Base-by-base conservation (phyloP, 2,329 filamentous ascomycete species). In the Fusarium fujikuroi region DNA sequence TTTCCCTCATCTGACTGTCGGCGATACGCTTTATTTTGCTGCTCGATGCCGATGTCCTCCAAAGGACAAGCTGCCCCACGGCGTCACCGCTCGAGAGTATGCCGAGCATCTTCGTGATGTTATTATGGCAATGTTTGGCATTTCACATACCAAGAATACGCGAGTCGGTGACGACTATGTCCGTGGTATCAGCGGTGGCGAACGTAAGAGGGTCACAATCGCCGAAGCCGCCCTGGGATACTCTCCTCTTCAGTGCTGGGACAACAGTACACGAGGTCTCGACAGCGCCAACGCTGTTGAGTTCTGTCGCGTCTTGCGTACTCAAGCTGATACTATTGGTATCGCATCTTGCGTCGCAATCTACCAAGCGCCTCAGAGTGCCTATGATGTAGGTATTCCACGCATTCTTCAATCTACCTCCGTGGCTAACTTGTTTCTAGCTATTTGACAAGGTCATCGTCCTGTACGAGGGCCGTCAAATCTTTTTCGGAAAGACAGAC, bases 11-110 rank as follows among this genome's bases (percentile, higher is more conserved):
- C 82, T 95, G 74, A 91, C 88, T 3, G 92, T 95, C 18, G 92
- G 92, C 54, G 91, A 95, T 72, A 95, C 93, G 0, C 85, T 95
- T 14, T 90, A 89, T 60, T 95, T 95, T 70, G 92, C 93, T 16
- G 92, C 92, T 10, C 85, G 88, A 25, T 91, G 92, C 8, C 87
- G 91, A 50, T 87, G 90, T 25, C 91, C 91, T 0, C 57, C 36
- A 0, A 49, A 43, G 5, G 86, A 87, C 34, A 79, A 86, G 25
- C 84, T 90, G 3, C 90, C 90, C 2, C 83, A 84, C 3, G 89
- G 89, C 21, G 83, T 91, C 14, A 82, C 82, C 44, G 83, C 83
- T 63, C 76, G 80, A 30, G 81, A 84, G 16, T 92, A 88, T 69
- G 86, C 89, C 5, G 84, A 86, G 71, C 89, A 92, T 72, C 81